These are phyloP conservation scores for Tricholomella constricta DNA, from an alignment of 768 basidiomycete species.

Conservation along the genomic window DNA sequence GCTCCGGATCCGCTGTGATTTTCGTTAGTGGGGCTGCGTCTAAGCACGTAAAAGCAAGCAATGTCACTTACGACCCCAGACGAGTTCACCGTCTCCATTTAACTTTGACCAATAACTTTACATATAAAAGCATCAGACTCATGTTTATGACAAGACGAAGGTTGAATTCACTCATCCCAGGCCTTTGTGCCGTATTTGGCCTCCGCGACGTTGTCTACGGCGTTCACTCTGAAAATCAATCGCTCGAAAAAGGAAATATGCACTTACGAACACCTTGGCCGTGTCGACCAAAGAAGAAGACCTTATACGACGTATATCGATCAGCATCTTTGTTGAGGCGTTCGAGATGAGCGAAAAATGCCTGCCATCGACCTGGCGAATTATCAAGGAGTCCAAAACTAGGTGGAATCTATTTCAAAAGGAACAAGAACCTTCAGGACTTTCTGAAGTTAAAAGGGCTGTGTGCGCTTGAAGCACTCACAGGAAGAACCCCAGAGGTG, in stretches of 20 bases:
- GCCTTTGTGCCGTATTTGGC: constrained; percentile 56
- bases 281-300: constrained; percentile 68
- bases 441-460: not conserved
- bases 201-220: constrained; percentile 67
- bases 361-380: constrained; percentile 50
- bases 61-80: constrained; percentile 70
- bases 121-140: not conserved
- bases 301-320: constrained; percentile 50
- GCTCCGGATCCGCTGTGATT: constrained; percentile 59
- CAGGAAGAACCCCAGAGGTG: constrained; percentile 2
- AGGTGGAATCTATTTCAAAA: constrained; percentile 45
- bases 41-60: not conserved
- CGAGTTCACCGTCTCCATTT: constrained; percentile 64
- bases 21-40: not conserved
- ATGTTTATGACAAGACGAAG: no score
- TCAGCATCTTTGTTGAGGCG: constrained; percentile 46
- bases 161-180: constrained; percentile 59
- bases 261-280: constrained; percentile 73
- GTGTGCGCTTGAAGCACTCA: not conserved
- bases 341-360: constrained; percentile 40
- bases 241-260: not conserved
- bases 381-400: constrained; percentile 65
- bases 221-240: not conserved
- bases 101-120: constrained; percentile 63
- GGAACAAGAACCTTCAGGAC: not conserved